Evolutionary conservation across 768 basidiomycete genomes (phyloP).

Genomic region (Lactifluus volemus): DNA sequence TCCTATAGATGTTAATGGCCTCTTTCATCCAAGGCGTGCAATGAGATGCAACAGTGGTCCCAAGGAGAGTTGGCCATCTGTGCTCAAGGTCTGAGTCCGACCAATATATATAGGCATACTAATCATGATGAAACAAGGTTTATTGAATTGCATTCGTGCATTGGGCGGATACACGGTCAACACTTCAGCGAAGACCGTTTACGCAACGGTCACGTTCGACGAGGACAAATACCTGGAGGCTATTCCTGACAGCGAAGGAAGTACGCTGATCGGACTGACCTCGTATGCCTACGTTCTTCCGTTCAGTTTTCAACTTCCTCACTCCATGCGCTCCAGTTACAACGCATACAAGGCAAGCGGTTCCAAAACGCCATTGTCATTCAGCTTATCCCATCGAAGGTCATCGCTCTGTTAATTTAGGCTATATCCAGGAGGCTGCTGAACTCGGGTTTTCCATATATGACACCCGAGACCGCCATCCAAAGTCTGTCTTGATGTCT

Average conservation of each 20-base stretch:
- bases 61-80: slow-evolving; percentile 45
- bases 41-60: slow-evolving; percentile 48
- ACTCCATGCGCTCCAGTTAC: slow-evolving; percentile 35
- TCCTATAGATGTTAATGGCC: background rate
- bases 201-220: slow-evolving; percentile 51
- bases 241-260: slow-evolving; percentile 38
- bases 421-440: slow-evolving; percentile 50
- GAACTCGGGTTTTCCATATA: slow-evolving; percentile 55
- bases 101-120: background rate
- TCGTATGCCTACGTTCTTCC: slow-evolving; percentile 35
- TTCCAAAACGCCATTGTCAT: background rate
- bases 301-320: background rate
- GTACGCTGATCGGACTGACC: slow-evolving; percentile 44
- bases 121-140: slow-evolving; percentile 27
- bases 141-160: slow-evolving; percentile 57
- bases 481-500: slow-evolving; percentile 39
- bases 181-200: slow-evolving; percentile 40
- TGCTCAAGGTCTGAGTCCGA: slow-evolving; percentile 36
- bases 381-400: slow-evolving; percentile 27
- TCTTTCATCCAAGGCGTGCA: slow-evolving; percentile 36
- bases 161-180: slow-evolving; percentile 52
- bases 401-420: slow-evolving; percentile 59
- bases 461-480: slow-evolving; percentile 47
- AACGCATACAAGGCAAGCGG: slow-evolving; percentile 50
- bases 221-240: slow-evolving; percentile 45